Evolutionary conservation across 805 yeast species (phyloP).

Genomic region (Peterozyma toletana): DNA sequence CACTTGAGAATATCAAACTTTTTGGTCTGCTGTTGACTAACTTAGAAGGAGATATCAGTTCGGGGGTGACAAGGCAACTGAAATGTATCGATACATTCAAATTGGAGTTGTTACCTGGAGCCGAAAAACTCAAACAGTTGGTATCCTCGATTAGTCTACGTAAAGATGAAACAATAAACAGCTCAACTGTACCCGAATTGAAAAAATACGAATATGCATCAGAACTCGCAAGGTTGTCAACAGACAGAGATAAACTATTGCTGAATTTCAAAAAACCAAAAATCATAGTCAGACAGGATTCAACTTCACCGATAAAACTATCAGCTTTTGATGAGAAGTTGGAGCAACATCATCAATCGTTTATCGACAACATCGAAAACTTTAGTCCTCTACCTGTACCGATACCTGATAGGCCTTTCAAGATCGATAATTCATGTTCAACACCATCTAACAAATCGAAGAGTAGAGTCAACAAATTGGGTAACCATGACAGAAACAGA

Average conservation of each 20-base stretch:
- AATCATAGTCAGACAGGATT: neutral
- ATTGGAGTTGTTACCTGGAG: no score
- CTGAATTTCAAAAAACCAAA: neutral
- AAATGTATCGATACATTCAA: no score
- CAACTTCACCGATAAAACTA: neutral
- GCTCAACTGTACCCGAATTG: neutral
- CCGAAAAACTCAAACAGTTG: no score
- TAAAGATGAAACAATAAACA: no score
- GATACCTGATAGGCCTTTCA: constrained; percentile 1
- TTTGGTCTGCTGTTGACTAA: no score
- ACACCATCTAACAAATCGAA: no score
- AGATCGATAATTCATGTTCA: neutral
- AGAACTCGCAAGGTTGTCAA: neutral
- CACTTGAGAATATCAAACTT: no score
- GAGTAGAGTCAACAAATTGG: no score
- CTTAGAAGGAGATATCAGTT: no score
- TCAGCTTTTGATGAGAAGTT: neutral
- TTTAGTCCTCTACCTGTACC: constrained; percentile 6
- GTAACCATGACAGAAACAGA: no score
- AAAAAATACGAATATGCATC: constrained; percentile 1
- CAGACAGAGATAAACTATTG: constrained; percentile 1
- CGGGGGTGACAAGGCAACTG: no score
- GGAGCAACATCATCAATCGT: neutral
- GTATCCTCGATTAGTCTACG: no score
- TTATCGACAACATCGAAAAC: neutral